phyloP scores from a whole-genome alignment of 257 asterid genomes.

The Mitragyna speciosa region DNA sequence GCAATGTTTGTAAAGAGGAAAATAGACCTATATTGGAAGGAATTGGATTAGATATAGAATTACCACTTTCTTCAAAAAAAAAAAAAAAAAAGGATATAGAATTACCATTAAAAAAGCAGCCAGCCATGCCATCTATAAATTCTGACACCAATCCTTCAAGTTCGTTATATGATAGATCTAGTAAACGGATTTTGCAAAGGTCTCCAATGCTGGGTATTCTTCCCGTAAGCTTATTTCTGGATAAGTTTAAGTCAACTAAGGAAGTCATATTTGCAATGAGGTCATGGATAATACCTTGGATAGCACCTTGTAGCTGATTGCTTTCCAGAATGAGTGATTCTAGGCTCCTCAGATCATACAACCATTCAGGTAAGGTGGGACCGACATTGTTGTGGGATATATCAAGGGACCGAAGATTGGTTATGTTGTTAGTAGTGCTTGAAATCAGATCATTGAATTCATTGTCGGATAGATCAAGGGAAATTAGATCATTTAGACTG shows the following conservation, averaged over 20 bases:
- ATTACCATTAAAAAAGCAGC: no score
- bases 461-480: not conserved
- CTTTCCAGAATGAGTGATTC: not conserved
- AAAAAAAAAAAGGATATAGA: no score
- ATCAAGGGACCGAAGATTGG: constrained; percentile 27
- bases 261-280: constrained; percentile 30
- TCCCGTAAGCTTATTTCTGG: constrained; percentile 27
- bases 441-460: not conserved
- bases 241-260: constrained; percentile 17
- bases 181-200: constrained; percentile 23
- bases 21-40: no score
- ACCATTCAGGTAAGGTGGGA: constrained; percentile 38
- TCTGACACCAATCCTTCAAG: no score
- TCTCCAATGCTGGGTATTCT: constrained; percentile 23
- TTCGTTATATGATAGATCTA: no score
- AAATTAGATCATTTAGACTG: not conserved
- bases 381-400: constrained; percentile 18
- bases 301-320: constrained; percentile 23
- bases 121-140: no score
- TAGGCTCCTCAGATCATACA: constrained; percentile 32
- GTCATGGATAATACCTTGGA: constrained; percentile 12
- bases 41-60: no score
- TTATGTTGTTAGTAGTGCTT: not conserved
- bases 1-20: no score
- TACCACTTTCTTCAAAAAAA: no score